phyloP scores from a whole-genome alignment of 257 asterid species.

The Nicotiana tomentosiformis region DNA sequence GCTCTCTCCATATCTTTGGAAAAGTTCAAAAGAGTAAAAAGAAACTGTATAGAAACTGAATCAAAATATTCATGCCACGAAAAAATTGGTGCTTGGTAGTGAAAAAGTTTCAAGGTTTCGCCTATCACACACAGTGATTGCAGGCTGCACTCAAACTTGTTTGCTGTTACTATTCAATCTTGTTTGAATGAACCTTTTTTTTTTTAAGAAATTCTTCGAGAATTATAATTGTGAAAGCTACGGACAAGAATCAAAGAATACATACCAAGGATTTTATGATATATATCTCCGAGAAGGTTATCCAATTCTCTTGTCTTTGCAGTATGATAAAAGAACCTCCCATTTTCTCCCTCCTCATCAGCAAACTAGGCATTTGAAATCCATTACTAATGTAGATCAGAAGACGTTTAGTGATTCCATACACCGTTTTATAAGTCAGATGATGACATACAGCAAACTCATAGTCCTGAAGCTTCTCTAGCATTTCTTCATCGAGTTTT shows the following conservation, averaged over 20 bases:
- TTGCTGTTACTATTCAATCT: not conserved
- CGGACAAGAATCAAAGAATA: slow-evolving; percentile 13
- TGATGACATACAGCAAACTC: slow-evolving; percentile 74
- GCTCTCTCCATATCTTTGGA: slow-evolving; percentile 95
- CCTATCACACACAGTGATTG: not conserved
- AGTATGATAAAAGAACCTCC: slow-evolving; percentile 81
- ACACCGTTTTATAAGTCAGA: slow-evolving; percentile 2
- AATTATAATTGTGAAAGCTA: slow-evolving; percentile 10
- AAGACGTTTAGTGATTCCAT: slow-evolving; percentile 10
- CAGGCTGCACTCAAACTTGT: not conserved
- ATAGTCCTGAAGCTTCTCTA: slow-evolving; percentile 74
- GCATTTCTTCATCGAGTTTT: slow-evolving; percentile 55
- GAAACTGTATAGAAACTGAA: not conserved
- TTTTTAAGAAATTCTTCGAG: not conserved
- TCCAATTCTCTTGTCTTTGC: slow-evolving; percentile 88
- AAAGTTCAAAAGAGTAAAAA: slow-evolving; percentile 1
- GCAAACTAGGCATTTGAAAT: slow-evolving; percentile 52
- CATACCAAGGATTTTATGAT: slow-evolving; percentile 89
- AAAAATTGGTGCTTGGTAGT: slow-evolving; percentile 1
- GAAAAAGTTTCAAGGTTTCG: not conserved
- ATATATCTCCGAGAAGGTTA: slow-evolving; percentile 86
- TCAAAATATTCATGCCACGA: not conserved
- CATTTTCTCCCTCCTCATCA: slow-evolving; percentile 72
- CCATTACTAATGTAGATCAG: slow-evolving; percentile 22
- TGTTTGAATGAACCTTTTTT: not conserved